These are phyloP conservation scores for Xylaria sp. DNA, from an alignment of 2,329 filamentous ascomycete genomes.

Conservation along the genomic window DNA sequence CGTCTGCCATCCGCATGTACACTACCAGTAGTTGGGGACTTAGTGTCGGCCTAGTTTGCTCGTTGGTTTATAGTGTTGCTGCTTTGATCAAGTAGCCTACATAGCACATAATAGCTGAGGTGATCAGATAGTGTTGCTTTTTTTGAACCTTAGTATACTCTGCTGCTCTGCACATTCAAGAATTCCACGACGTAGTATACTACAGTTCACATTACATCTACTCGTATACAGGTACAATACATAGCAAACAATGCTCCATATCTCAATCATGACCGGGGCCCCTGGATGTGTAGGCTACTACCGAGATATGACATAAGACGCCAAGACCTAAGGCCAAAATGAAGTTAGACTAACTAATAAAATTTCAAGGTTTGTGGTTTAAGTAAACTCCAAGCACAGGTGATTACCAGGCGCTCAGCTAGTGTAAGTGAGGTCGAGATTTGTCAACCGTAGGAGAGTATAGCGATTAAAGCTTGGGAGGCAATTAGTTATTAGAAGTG, in stretches of 20 bases:
- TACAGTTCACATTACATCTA: no score
- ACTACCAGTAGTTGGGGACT: conserved; percentile 3
- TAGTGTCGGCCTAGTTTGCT: conserved; percentile 6
- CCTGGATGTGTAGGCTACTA: conserved; percentile 20
- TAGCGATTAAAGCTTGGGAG: background rate
- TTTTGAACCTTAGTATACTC: no score
- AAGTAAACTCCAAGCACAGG: background rate
- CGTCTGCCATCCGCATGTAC: background rate
- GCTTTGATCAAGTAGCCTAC: background rate
- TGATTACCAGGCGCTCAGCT: background rate
- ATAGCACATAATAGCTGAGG: background rate
- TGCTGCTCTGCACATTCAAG: no score
- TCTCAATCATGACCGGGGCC: background rate
- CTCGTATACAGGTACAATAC: background rate
- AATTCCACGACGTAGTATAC: no score
- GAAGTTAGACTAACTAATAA: background rate
- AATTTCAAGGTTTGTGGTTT: conserved; percentile 4
- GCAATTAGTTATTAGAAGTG: background rate
- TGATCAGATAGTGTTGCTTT: background rate
- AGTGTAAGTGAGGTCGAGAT: background rate
- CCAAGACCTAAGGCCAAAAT: conserved; percentile 11
- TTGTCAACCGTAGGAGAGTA: background rate
- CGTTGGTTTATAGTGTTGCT: background rate
- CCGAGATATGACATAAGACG: conserved; percentile 32
- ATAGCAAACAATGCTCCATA: background rate